Evolutionary conservation across 768 basidiomycete species (phyloP).

Genomic region (Cystobasidium tubakii): DNA sequence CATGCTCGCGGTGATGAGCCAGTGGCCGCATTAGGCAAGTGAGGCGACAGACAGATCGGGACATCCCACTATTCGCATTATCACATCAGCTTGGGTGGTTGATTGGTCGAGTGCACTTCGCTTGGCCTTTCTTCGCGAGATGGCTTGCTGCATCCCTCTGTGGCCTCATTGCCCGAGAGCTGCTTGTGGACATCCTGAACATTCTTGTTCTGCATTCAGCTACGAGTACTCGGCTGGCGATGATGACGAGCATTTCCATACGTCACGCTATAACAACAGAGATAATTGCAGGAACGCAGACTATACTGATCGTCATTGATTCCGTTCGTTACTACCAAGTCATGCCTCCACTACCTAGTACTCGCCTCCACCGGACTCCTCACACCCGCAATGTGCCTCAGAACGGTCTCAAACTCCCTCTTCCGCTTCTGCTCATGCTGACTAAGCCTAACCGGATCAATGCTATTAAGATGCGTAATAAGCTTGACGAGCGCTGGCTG

Average conservation of each 20-base stretch:
- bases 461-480: slow-evolving; percentile 40
- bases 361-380: neutral
- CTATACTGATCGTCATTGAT: too few species aligned
- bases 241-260: too few species aligned
- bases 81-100: neutral
- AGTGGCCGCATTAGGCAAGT: neutral
- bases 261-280: neutral
- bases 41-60: neutral
- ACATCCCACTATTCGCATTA: neutral
- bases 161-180: too few species aligned
- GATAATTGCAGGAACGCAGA: too few species aligned
- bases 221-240: too few species aligned
- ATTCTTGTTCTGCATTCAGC: too few species aligned
- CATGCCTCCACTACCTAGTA: neutral
- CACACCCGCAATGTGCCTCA: slow-evolving; percentile 24
- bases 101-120: too few species aligned
- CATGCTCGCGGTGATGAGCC: neutral
- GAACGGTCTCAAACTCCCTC: slow-evolving; percentile 44
- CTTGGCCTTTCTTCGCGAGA: too few species aligned
- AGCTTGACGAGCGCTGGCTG: slow-evolving; percentile 49
- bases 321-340: too few species aligned
- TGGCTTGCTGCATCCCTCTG: too few species aligned
- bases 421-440: slow-evolving; percentile 45
- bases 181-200: too few species aligned
- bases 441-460: slow-evolving; percentile 43